These are phyloP conservation scores for Vitis amurensis DNA, from an alignment of 164 flowering plant genomes.

Conservation along the genomic window DNA sequence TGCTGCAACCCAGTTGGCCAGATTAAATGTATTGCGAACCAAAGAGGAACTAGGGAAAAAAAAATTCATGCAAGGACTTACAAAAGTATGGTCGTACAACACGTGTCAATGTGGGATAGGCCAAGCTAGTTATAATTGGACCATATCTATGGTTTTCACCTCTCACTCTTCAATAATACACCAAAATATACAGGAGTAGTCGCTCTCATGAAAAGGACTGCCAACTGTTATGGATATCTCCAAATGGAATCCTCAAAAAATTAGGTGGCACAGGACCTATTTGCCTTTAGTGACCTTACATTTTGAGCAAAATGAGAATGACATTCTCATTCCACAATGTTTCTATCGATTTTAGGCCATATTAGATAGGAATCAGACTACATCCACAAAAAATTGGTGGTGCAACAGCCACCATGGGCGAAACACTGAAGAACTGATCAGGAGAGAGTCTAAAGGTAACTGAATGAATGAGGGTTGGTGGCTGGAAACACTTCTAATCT, in stretches of 20 bases:
- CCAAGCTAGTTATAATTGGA: constrained; percentile 3
- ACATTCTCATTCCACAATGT: too few relatives aligned
- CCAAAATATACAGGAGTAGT: background rate
- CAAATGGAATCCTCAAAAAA: background rate
- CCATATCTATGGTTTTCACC: background rate
- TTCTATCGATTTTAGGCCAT: background rate
- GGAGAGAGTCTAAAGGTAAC: too few relatives aligned
- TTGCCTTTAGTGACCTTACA: background rate
- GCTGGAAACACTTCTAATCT: too few relatives aligned
- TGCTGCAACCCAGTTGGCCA: constrained; percentile 14
- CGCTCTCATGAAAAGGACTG: background rate
- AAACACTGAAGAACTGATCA: background rate
- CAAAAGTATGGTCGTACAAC: background rate
- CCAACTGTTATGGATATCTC: background rate
- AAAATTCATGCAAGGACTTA: constrained; percentile 5
- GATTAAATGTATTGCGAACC: constrained; percentile 1
- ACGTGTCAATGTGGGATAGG: constrained; percentile 1
- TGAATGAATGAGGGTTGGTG: too few relatives aligned
- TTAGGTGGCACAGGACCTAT: background rate
- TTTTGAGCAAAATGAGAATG: background rate
- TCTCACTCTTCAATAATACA: constrained; percentile 12
- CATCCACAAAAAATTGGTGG: background rate
- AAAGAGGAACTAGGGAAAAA: background rate
- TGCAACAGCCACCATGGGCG: background rate
- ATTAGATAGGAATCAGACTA: background rate